Percentiles rank a stretch among this genome's conserved stretches.
These are phyloP conservation scores for Pleurotus platypus DNA, from an alignment of 768 basidiomycete genomes.

Conservation along the genomic window DNA sequence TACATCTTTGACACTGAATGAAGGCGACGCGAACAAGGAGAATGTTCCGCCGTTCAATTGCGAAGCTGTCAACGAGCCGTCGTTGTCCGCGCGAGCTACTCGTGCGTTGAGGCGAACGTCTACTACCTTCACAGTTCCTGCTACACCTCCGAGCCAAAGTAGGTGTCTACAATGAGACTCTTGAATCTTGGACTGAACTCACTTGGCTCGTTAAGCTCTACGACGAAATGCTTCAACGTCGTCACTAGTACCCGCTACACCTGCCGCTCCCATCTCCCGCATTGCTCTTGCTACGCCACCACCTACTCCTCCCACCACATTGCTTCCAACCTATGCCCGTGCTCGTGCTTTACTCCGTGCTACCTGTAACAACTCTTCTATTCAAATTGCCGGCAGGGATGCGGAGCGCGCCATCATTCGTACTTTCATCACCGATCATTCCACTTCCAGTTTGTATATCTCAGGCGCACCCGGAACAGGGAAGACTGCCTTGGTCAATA, in stretches of 20 bases:
- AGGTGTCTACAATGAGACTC: slow-evolving; percentile 17
- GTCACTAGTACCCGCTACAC: slow-evolving; percentile 36
- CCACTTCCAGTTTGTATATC: slow-evolving; percentile 62
- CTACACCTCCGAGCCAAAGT: slow-evolving; percentile 45
- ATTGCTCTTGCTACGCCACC: slow-evolving; percentile 57
- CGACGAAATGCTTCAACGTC: slow-evolving; percentile 47
- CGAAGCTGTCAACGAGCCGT: slow-evolving; percentile 29
- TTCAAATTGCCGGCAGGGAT: slow-evolving; percentile 65
- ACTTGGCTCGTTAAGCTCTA: slow-evolving; percentile 24
- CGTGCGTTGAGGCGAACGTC: slow-evolving; percentile 34
- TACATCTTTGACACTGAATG: slow-evolving; percentile 37
- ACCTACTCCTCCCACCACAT: slow-evolving; percentile 49
- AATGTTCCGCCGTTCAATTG: slow-evolving; percentile 64
- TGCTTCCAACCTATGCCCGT: slow-evolving; percentile 51
- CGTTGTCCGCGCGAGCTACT: slow-evolving; percentile 32
- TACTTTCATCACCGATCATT: slow-evolving; percentile 48
- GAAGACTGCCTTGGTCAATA: slow-evolving; percentile 82
- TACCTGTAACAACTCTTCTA: slow-evolving; percentile 52
- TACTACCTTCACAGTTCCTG: slow-evolving; percentile 16
- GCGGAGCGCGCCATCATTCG: slow-evolving; percentile 55
- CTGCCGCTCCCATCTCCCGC: slow-evolving; percentile 36
- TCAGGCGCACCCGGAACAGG: slow-evolving; percentile 93
- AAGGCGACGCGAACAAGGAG: slow-evolving; percentile 71
- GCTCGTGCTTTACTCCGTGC: slow-evolving; percentile 69
- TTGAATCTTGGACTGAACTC: slow-evolving; percentile 8